Percentiles rank a stretch among this genome's conserved stretches.
These are phyloP conservation scores for Bimuria novae-zelandiae DNA, from an alignment of 2,329 filamentous ascomycete genomes.

Conservation along the genomic window DNA sequence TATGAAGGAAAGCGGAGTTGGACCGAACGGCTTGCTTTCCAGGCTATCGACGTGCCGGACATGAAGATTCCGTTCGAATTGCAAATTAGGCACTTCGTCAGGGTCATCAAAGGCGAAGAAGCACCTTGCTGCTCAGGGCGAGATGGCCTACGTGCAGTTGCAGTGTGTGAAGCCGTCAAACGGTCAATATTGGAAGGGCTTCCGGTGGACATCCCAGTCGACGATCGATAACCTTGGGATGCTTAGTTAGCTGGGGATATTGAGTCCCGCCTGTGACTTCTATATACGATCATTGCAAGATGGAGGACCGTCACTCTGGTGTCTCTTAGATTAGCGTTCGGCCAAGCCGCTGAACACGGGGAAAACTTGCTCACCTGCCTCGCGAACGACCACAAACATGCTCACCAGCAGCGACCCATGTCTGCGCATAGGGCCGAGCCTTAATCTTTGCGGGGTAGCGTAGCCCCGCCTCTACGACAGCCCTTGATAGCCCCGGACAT, in stretches of 20 bases:
- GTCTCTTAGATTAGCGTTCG: too few species aligned
- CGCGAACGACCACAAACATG: not conserved
- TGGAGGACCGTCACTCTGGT: too few species aligned
- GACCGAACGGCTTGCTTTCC: conserved; percentile 43
- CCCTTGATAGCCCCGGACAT: not conserved
- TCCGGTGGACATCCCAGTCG: conserved; percentile 41
- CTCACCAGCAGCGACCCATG: not conserved
- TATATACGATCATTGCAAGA: too few species aligned
- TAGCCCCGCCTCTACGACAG: not conserved
- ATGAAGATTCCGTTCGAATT: conserved; percentile 56
- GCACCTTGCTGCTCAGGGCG: conserved; percentile 54
- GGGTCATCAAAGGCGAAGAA: conserved; percentile 52
- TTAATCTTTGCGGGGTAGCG: not conserved
- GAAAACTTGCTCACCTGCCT: conserved; percentile 4
- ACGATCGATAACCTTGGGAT: too few species aligned
- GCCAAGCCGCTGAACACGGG: too few species aligned
- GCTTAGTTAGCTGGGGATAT: too few species aligned
- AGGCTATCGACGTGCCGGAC: conserved; percentile 38
- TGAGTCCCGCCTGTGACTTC: too few species aligned
- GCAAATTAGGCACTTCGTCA: conserved; percentile 58
- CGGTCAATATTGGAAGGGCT: conserved; percentile 48
- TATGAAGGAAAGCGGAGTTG: conserved; percentile 53
- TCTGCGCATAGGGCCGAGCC: not conserved
- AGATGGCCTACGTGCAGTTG: conserved; percentile 57
- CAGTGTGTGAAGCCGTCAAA: conserved; percentile 59